phyloP scores from a whole-genome alignment of 352 stramenopile genomes.

The Elongisporangium senticosum region DNA sequence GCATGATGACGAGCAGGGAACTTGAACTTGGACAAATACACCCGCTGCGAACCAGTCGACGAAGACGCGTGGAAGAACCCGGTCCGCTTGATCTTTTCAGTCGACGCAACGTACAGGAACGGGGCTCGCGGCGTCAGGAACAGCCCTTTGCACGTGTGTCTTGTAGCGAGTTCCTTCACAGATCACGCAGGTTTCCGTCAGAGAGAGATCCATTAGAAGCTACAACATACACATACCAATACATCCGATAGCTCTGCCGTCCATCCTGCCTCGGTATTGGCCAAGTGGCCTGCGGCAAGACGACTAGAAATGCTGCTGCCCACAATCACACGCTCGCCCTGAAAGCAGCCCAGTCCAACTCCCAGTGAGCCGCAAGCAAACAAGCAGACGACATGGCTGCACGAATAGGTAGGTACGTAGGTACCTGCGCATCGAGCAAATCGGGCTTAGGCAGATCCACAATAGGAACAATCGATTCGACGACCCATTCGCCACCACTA shows the following conservation, averaged over 20 bases:
- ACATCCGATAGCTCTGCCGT: slow-evolving; percentile 25
- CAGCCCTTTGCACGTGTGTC: slow-evolving; percentile 42
- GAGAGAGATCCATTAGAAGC: not conserved
- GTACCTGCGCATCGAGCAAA: slow-evolving; percentile 39
- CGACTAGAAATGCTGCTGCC: slow-evolving; percentile 34
- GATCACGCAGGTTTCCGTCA: not conserved
- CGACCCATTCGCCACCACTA: slow-evolving; percentile 14
- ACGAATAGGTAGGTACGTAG: not conserved
- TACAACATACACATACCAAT: slow-evolving; percentile 20
- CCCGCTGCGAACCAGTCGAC: slow-evolving; percentile 18
- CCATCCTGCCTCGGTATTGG: slow-evolving; percentile 23
- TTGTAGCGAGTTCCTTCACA: slow-evolving; percentile 31
- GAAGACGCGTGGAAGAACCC: slow-evolving; percentile 38
- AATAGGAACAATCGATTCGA: slow-evolving; percentile 16
- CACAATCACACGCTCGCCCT: slow-evolving; percentile 33
- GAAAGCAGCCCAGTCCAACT: not conserved
- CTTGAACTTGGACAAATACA: slow-evolving; percentile 50
- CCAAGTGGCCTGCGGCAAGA: slow-evolving; percentile 32
- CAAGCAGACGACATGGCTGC: not conserved
- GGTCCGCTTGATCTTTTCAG: slow-evolving; percentile 36
- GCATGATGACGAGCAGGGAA: slow-evolving; percentile 20
- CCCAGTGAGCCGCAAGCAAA: slow-evolving; percentile 2
- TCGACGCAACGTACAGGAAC: slow-evolving; percentile 48
- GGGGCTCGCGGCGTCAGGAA: slow-evolving; percentile 30
- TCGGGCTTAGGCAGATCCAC: slow-evolving; percentile 28